These are phyloP conservation scores for Sphaerobolus stellatus DNA, from an alignment of 1,284 basidiomycete genomes.

Conservation along the genomic window DNA sequence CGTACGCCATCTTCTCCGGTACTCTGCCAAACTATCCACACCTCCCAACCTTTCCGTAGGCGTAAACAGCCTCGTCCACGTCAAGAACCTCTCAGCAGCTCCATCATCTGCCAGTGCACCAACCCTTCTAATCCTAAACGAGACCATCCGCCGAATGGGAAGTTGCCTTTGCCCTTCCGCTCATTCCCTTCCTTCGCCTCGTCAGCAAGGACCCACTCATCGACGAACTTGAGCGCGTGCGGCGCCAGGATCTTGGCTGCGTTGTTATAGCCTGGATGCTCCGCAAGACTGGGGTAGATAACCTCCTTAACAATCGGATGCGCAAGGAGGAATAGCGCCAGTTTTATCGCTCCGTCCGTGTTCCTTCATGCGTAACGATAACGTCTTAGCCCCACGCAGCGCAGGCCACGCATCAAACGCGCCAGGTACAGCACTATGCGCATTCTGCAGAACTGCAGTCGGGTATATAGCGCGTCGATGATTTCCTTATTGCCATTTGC, in stretches of 20 bases:
- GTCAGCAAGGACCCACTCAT: too few species aligned
- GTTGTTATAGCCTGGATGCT: too few species aligned
- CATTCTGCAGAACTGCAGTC: slow-evolving; percentile 87
- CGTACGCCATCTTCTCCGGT: slow-evolving; percentile 85
- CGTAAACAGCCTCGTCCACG: slow-evolving; percentile 68
- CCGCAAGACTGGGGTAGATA: slow-evolving; percentile 81
- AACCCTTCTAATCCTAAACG: slow-evolving; percentile 78
- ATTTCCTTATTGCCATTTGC: too few species aligned
- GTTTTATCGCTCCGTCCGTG: slow-evolving; percentile 84
- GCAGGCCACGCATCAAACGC: slow-evolving; percentile 91
- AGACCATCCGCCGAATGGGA: slow-evolving; percentile 87
- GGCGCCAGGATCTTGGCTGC: too few species aligned
- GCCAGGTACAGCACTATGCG: slow-evolving; percentile 85
- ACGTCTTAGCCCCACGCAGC: slow-evolving; percentile 89
- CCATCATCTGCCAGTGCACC: too few species aligned
- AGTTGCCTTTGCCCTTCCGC: slow-evolving; percentile 46
- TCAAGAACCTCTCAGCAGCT: slow-evolving; percentile 75
- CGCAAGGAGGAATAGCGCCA: slow-evolving; percentile 66
- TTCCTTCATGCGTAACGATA: slow-evolving; percentile 81
- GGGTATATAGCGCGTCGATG: slow-evolving; percentile 23
- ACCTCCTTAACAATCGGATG: slow-evolving; percentile 69
- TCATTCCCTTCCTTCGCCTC: too few species aligned
- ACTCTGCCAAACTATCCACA: slow-evolving; percentile 88
- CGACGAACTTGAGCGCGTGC: too few species aligned
- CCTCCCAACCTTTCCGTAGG: slow-evolving; percentile 91